Conservation (phyloP, 1,284 basidiomycete genomes). For the Meripilus lineatus region DNA sequence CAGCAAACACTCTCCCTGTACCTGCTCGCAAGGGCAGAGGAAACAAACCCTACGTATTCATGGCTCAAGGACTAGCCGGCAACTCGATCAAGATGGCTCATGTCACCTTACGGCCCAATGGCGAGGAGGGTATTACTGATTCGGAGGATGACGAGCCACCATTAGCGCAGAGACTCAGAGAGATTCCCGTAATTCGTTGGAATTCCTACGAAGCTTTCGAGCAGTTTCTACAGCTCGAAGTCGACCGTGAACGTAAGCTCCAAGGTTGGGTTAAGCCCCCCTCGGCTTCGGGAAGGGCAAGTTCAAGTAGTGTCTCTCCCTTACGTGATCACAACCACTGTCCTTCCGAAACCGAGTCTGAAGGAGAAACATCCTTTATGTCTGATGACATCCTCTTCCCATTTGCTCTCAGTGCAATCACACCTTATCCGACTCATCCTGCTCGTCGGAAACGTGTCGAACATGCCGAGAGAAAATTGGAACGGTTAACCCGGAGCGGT, state of each 20-base stretch:
- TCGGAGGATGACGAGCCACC: conserved; percentile 9
- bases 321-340: too few species aligned
- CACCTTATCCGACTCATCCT: conserved; percentile 24
- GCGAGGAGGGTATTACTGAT: conserved; percentile 1
- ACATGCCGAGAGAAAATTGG: conserved; percentile 21
- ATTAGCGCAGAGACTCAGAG: too few species aligned
- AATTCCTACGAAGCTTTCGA: conserved; percentile 24
- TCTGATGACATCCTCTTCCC: conserved; percentile 13
- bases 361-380: conserved; percentile 11
- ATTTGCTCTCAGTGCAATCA: conserved; percentile 17
- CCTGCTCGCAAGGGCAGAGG: conserved; percentile 48
- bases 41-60: conserved; percentile 56
- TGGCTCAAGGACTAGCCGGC: conserved; percentile 36
- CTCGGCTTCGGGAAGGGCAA: too few species aligned
- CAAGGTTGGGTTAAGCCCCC: too few species aligned
- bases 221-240: conserved; percentile 24
- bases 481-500: conserved; percentile 23
- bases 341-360: conserved; percentile 8
- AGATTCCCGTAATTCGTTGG: conserved; percentile 21
- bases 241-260: conserved; percentile 18
- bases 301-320: too few species aligned
- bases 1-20: conserved; percentile 43
- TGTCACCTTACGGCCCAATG: conserved; percentile 14
- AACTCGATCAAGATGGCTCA: conserved; percentile 21
- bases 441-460: conserved; percentile 23